A percentile compares a stretch with the other conserved stretches of the same genome.
Conservation (phyloP, 73 alveolate genomes). For the Paramecium biaurelia region DNA sequence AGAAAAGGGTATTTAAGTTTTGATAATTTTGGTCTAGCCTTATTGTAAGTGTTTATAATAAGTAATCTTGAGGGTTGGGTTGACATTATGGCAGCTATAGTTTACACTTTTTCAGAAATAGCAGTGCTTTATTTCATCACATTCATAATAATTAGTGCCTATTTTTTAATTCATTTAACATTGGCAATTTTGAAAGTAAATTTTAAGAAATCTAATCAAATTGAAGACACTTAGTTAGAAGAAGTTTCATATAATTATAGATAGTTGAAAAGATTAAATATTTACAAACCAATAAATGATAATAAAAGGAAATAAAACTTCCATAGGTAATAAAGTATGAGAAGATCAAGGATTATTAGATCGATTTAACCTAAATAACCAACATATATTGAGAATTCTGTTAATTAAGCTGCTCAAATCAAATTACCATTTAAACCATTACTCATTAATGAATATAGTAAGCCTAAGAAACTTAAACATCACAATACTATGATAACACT, state of each 20-base stretch:
- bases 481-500: neutral
- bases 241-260: conserved; percentile 63
- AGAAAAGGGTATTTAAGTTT: neutral
- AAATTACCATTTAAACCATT: conserved; percentile 12
- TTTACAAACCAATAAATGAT: neutral
- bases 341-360: conserved; percentile 16
- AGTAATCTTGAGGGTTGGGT: conserved; percentile 19
- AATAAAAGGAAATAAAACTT: neutral
- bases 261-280: conserved; percentile 33
- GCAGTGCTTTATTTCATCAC: conserved; percentile 59
- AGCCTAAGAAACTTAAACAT: neutral
- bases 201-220: conserved; percentile 51
- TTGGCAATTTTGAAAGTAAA: conserved; percentile 74
- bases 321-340: neutral
- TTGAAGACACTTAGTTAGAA: neutral
- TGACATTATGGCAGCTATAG: neutral
- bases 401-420: neutral
- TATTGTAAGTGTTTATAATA: neutral
- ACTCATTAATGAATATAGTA: neutral
- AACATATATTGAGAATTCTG: neutral
- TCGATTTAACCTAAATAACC: neutral
- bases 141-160: conserved; percentile 42
- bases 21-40: conserved; percentile 12
- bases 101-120: neutral
- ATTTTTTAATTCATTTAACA: conserved; percentile 70